Conservation (phyloP, 2,329 filamentous ascomycete genomes). For the Hirsutella minnesotensis region DNA sequence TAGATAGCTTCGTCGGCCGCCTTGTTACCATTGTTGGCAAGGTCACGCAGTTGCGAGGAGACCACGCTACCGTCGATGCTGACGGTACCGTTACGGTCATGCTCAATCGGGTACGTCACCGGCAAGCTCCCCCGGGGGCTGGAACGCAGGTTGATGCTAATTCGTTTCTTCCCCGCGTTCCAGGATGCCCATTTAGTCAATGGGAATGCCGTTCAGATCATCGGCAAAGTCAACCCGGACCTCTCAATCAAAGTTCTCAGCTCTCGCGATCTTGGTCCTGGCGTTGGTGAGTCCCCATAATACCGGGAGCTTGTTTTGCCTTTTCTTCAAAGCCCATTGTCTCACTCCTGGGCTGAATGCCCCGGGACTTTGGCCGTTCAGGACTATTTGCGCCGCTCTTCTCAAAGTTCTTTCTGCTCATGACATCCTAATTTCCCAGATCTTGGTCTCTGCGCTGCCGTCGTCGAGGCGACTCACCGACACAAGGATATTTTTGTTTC, state of each 20-base stretch:
- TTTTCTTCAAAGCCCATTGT: too few species aligned
- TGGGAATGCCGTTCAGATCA: conserved; percentile 62
- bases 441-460: conserved; percentile 60
- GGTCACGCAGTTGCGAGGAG: conserved; percentile 70
- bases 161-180: background rate
- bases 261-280: conserved; percentile 55
- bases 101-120: conserved; percentile 53
- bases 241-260: conserved; percentile 59
- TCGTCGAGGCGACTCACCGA: conserved; percentile 78
- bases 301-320: too few species aligned
- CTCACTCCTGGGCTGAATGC: too few species aligned
- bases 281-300: conserved; percentile 49
- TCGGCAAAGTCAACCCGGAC: conserved; percentile 69
- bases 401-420: too few species aligned
- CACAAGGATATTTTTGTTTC: conserved; percentile 70
- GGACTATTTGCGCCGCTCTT: too few species aligned
- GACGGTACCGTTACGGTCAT: conserved; percentile 64
- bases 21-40: conserved; percentile 80
- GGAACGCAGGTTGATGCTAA: background rate
- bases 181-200: conserved; percentile 61
- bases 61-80: conserved; percentile 69
- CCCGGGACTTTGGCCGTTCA: too few species aligned
- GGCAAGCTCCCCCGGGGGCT: background rate
- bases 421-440: conserved; percentile 35
- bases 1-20: conserved; percentile 61